Percentiles rank a stretch among this genome's conserved stretches.
Evolutionary conservation across 129 eudicot species (phyloP).

Genomic region (Mikania micrantha): DNA sequence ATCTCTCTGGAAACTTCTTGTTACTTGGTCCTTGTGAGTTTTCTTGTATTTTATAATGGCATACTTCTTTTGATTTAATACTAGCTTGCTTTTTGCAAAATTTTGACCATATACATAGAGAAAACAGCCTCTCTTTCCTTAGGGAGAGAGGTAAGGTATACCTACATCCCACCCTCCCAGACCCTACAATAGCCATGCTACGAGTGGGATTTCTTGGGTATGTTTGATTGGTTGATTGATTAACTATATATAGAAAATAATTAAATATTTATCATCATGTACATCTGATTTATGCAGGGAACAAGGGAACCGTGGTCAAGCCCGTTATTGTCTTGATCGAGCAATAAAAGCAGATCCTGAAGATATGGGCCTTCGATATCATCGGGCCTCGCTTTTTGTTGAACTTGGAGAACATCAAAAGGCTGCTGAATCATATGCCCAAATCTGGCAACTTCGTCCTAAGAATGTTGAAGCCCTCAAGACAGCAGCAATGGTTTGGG

Average conservation of each 20-base stretch:
- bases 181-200: no score
- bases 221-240: no score
- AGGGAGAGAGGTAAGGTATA: no score
- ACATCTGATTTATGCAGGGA: slow-evolving; percentile 50
- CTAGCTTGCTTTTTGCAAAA: not conserved
- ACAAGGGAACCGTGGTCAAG: slow-evolving; percentile 61
- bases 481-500: slow-evolving; percentile 55
- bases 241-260: no score
- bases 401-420: slow-evolving; percentile 56
- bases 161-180: no score
- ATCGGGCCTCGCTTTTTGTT: slow-evolving; percentile 61
- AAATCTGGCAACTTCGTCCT: slow-evolving; percentile 55
- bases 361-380: slow-evolving; percentile 55
- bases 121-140: no score
- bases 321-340: slow-evolving; percentile 58
- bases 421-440: slow-evolving; percentile 86
- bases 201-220: no score
- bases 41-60: not conserved
- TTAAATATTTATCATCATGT: not conserved
- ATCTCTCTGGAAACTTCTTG: slow-evolving; percentile 79
- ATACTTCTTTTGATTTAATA: not conserved
- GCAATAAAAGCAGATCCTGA: slow-evolving; percentile 87
- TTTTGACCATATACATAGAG: not conserved
- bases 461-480: slow-evolving; percentile 63
- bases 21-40: slow-evolving; percentile 70